A percentile compares a stretch with the other conserved stretches of the same genome.
phyloP scores from a whole-genome alignment of 2,329 filamentous ascomycete genomes.

The Canariomyces notabilis region DNA sequence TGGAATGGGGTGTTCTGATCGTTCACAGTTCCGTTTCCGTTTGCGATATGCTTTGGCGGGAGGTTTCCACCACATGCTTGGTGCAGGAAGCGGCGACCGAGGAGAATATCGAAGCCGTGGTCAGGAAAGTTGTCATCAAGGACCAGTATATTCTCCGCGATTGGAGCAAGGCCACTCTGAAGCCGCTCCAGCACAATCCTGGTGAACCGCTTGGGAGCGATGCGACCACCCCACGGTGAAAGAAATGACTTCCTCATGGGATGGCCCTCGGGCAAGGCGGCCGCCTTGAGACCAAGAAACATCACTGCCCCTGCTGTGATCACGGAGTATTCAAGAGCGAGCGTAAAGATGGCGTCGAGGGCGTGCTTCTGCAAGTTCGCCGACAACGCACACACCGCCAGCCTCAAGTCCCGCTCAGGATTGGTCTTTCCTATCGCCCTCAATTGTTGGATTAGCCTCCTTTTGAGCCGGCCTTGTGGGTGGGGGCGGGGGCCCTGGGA shows the following conservation, averaged over 20 bases:
- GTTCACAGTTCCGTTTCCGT: too few species aligned
- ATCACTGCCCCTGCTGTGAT: not conserved
- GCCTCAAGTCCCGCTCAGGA: too few species aligned
- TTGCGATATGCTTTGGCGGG: too few species aligned
- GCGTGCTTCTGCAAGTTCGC: not conserved
- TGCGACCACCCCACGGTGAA: not conserved
- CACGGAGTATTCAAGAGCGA: not conserved
- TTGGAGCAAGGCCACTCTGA: not conserved
- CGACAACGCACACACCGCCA: not conserved
- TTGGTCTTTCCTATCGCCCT: too few species aligned
- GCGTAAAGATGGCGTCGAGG: not conserved
- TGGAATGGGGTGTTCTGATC: too few species aligned
- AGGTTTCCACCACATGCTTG: not conserved
- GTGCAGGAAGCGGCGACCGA: too few species aligned
- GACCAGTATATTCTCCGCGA: not conserved
- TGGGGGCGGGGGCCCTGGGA: too few species aligned
- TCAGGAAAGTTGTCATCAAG: not conserved
- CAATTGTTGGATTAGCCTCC: too few species aligned
- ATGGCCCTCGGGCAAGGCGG: not conserved
- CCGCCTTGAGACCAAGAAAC: not conserved
- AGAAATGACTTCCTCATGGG: not conserved
- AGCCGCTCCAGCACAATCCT: not conserved
- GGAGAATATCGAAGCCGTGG: too few species aligned
- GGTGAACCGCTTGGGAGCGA: not conserved
- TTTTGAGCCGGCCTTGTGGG: too few species aligned